Conservation (phyloP, 1,139 yeast genomes). For the Yamadazyma aaseri region DNA sequence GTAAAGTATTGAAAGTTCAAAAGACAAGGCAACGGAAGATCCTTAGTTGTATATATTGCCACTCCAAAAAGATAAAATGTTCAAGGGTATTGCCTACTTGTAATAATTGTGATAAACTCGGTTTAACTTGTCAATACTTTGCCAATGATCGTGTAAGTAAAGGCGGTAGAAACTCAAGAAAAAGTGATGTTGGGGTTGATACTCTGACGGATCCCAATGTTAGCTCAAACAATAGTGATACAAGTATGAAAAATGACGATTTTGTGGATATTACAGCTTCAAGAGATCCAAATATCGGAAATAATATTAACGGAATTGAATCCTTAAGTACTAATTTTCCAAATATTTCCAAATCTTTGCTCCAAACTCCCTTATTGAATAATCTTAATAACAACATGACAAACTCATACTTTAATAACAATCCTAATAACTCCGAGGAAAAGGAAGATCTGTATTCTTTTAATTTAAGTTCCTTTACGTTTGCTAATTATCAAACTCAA, state of each 20-base stretch:
- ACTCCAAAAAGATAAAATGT: slow-evolving; percentile 60
- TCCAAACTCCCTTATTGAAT: slow-evolving; percentile 35
- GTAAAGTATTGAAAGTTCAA: slow-evolving; percentile 55
- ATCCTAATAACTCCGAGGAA: slow-evolving; percentile 6
- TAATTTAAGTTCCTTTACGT: slow-evolving; percentile 36
- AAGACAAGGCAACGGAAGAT: slow-evolving; percentile 58
- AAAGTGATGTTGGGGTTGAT: neutral
- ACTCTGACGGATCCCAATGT: neutral
- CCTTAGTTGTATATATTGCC: slow-evolving; percentile 59
- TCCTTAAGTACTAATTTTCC: slow-evolving; percentile 14
- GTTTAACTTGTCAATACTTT: slow-evolving; percentile 51
- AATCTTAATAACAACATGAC: slow-evolving; percentile 32
- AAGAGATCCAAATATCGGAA: neutral
- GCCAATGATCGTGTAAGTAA: slow-evolving; percentile 54
- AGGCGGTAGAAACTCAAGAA: slow-evolving; percentile 36
- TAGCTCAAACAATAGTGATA: slow-evolving; percentile 1
- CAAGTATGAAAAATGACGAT: neutral
- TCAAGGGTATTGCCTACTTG: slow-evolving; percentile 50
- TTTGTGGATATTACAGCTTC: neutral
- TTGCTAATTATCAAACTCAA: slow-evolving; percentile 13
- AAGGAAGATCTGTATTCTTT: slow-evolving; percentile 36
- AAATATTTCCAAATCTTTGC: slow-evolving; percentile 17
- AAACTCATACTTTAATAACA: slow-evolving; percentile 31
- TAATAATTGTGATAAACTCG: slow-evolving; percentile 46
- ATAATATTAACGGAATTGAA: slow-evolving; percentile 4